Evolutionary conservation across 2,329 filamentous ascomycete genomes (phyloP).

Genomic region (Gyromitra esculenta): DNA sequence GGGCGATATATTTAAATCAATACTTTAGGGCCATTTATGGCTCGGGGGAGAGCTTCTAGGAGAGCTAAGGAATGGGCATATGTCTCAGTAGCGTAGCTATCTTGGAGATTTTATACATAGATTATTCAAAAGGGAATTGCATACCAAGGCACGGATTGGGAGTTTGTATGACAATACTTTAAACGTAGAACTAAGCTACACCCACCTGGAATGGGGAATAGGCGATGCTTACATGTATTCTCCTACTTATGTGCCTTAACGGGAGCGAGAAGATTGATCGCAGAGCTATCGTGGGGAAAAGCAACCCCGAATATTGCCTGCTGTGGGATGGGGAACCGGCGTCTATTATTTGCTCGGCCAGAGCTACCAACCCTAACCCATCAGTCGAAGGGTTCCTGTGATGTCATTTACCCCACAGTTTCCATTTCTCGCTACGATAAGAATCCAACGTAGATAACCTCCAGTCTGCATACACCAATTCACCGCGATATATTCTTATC

Average conservation of each 20-base stretch:
- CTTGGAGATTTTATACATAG: too few relatives aligned
- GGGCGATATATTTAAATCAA: neutral
- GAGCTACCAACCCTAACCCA: slow-evolving; percentile 15
- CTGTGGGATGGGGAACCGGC: too few relatives aligned
- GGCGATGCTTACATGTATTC: neutral
- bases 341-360: too few relatives aligned
- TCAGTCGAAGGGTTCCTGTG: neutral
- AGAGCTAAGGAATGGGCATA: neutral
- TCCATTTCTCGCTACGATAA: neutral
- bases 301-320: too few relatives aligned
- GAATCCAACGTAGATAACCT: too few relatives aligned
- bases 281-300: too few relatives aligned
- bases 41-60: neutral
- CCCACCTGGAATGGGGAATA: neutral
- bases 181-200: neutral
- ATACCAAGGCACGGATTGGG: too few relatives aligned
- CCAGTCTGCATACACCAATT: too few relatives aligned
- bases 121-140: too few relatives aligned
- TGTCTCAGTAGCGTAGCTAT: too few relatives aligned
- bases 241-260: too few relatives aligned
- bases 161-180: neutral
- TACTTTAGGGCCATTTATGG: neutral
- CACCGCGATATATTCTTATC: neutral
- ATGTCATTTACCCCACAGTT: slow-evolving; percentile 1
- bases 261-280: too few relatives aligned